Percentiles rank a stretch among this genome's conserved stretches.
phyloP scores from a whole-genome alignment of 225 moss, liverwort and hornwort genomes.

The Bryum argenteum region DNA sequence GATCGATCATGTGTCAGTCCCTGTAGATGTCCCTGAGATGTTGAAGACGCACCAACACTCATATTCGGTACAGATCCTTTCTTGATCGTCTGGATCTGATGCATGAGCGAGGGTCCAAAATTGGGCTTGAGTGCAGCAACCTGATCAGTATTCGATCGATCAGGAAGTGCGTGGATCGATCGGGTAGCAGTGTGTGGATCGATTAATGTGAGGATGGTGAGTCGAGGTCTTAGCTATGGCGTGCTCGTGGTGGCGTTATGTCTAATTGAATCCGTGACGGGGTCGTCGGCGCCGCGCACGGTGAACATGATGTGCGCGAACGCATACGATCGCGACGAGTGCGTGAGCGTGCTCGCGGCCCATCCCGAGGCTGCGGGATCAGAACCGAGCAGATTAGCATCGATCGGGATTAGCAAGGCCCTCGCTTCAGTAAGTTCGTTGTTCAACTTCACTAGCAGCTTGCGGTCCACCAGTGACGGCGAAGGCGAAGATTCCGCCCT shows the following conservation, averaged over 20 bases:
- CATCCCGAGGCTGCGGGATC: conserved; percentile 30
- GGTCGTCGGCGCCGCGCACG: conserved; percentile 4
- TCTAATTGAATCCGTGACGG: neutral
- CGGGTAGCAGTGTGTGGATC: no score
- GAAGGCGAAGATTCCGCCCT: conserved; percentile 38
- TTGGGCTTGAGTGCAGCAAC: neutral
- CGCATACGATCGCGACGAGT: conserved; percentile 34
- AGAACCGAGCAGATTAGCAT: conserved; percentile 26
- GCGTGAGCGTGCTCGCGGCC: conserved; percentile 30
- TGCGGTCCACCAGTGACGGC: conserved; percentile 22
- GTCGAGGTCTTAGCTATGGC: conserved; percentile 17
- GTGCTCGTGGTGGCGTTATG: neutral
- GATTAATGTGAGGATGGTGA: conserved; percentile 13
- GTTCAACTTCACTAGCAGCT: conserved; percentile 14
- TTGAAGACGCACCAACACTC: no score
- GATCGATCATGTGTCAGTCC: no score
- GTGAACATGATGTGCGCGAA: conserved; percentile 32
- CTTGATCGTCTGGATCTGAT: no score
- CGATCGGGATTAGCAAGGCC: conserved; percentile 35
- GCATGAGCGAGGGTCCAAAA: neutral
- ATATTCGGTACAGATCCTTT: no score
- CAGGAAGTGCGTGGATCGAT: neutral
- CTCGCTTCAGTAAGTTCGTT: conserved; percentile 29
- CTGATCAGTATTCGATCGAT: neutral
- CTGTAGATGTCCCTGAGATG: no score